Percentiles rank a stretch among this genome's conserved stretches.
Evolutionary conservation across 768 basidiomycete species (phyloP).

Genomic region (Daedaleopsis sinensis): DNA sequence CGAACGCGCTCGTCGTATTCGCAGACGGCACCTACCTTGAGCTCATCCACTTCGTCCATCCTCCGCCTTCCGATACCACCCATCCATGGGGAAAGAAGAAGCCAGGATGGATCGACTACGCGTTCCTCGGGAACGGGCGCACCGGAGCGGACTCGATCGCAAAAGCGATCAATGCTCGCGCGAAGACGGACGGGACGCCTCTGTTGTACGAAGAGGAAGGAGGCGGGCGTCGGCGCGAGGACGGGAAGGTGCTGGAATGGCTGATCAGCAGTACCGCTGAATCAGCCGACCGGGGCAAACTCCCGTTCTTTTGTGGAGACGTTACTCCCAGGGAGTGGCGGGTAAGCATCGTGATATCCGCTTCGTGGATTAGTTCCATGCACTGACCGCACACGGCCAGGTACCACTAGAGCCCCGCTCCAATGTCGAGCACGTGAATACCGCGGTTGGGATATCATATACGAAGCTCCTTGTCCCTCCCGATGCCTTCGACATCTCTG

Average conservation of each 20-base stretch:
- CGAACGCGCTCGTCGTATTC: constrained; percentile 67
- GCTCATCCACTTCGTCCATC: constrained; percentile 66
- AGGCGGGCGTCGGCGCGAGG: constrained; percentile 59
- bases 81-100: constrained; percentile 57
- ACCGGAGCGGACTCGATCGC: constrained; percentile 45
- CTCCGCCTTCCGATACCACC: constrained; percentile 46
- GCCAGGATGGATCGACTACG: constrained; percentile 71
- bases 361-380: too few relatives aligned
- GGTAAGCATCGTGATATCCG: constrained; percentile 39
- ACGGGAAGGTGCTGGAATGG: constrained; percentile 63
- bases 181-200: constrained; percentile 39
- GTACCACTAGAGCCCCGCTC: constrained; percentile 52
- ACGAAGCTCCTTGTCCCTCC: constrained; percentile 45
- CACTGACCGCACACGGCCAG: constrained; percentile 30
- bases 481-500: constrained; percentile 33
- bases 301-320: constrained; percentile 80
- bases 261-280: constrained; percentile 47
- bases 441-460: constrained; percentile 51
- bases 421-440: constrained; percentile 54
- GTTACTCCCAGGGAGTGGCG: constrained; percentile 61
- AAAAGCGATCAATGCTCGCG: constrained; percentile 56
- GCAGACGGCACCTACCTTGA: constrained; percentile 67
- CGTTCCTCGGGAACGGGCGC: constrained; percentile 54
- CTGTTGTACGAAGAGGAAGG: constrained; percentile 49
- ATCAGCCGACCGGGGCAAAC: constrained; percentile 30